phyloP scores from a whole-genome alignment of 768 basidiomycete genomes.

The Tubosaeta sp. region DNA sequence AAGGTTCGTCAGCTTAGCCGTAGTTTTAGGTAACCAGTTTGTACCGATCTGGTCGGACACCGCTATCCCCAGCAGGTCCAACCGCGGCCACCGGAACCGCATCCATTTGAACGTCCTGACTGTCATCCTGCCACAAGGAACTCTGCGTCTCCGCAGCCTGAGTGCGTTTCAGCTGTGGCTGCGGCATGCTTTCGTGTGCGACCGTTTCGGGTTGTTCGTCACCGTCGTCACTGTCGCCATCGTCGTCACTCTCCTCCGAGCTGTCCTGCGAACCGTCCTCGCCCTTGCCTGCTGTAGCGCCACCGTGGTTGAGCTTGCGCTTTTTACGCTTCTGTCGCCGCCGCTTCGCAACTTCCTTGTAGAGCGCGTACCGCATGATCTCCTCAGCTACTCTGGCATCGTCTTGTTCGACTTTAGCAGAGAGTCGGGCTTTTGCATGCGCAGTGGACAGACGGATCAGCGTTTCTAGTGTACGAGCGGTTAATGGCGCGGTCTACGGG shows the following conservation, averaged over 20 bases:
- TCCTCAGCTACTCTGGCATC: conserved; percentile 91
- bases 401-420: conserved; percentile 71
- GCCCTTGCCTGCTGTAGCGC: conserved; percentile 46
- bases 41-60: conserved; percentile 56
- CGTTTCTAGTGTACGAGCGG: conserved; percentile 97
- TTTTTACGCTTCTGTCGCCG: conserved; percentile 67
- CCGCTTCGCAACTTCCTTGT: conserved; percentile 92
- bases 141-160: conserved; percentile 39
- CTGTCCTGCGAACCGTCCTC: conserved; percentile 41
- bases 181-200: conserved; percentile 50
- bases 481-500: conserved; percentile 87
- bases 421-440: conserved; percentile 93
- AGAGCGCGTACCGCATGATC: conserved; percentile 95
- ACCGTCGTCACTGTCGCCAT: conserved; percentile 41
- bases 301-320: conserved; percentile 76
- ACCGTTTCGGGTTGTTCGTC: conserved; percentile 35
- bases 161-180: conserved; percentile 23
- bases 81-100: conserved; percentile 39
- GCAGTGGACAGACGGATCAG: conserved; percentile 97
- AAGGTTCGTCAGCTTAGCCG: neutral
- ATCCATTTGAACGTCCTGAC: conserved; percentile 63
- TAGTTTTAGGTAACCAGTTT: neutral
- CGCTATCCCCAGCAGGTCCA: conserved; percentile 37
- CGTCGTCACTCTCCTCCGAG: conserved; percentile 36
- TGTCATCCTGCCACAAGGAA: conserved; percentile 64